A percentile compares a stretch with the other conserved stretches of the same genome.
Conservation (phyloP, 345 rosid genomes). For the Nephelium lappaceum region DNA sequence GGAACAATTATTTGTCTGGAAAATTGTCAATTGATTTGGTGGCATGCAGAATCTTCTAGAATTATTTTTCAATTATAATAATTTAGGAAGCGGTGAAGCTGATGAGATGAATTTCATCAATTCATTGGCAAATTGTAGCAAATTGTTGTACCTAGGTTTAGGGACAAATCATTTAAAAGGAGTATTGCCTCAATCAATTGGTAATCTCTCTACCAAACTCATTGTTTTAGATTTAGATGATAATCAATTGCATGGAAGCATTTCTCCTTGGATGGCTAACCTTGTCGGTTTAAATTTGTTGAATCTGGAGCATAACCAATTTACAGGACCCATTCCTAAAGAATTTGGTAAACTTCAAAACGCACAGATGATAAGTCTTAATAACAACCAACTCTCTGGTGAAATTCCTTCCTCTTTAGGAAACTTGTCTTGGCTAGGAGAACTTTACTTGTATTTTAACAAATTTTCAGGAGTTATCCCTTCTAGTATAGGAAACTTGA, state of each 20-base stretch:
- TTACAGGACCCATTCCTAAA: constrained; percentile 8
- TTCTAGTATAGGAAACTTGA: constrained; percentile 11
- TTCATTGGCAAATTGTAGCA: constrained; percentile 7
- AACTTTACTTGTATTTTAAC: constrained; percentile 17
- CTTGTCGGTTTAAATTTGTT: background rate
- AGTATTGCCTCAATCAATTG: constrained; percentile 13
- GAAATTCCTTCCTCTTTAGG: constrained; percentile 15
- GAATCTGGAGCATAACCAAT: background rate
- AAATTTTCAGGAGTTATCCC: constrained; percentile 27
- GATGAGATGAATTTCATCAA: too few species aligned
- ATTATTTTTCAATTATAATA: background rate
- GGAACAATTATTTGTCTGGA: background rate
- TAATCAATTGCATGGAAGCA: constrained; percentile 6
- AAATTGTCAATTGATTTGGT: too few species aligned
- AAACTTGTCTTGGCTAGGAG: background rate
- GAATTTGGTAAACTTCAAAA: background rate
- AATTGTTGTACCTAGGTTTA: background rate
- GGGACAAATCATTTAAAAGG: constrained; percentile 8
- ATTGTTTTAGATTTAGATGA: background rate
- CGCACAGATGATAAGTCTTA: background rate
- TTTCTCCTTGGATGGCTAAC: constrained; percentile 10
- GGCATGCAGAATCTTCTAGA: too few species aligned
- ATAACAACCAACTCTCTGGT: constrained; percentile 2
- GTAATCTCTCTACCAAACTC: constrained; percentile 13
- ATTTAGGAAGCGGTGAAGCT: constrained; percentile 14